Base-by-base conservation (phyloP, 352 stramenopile species). In the Phytophthora niederhauseri region DNA sequence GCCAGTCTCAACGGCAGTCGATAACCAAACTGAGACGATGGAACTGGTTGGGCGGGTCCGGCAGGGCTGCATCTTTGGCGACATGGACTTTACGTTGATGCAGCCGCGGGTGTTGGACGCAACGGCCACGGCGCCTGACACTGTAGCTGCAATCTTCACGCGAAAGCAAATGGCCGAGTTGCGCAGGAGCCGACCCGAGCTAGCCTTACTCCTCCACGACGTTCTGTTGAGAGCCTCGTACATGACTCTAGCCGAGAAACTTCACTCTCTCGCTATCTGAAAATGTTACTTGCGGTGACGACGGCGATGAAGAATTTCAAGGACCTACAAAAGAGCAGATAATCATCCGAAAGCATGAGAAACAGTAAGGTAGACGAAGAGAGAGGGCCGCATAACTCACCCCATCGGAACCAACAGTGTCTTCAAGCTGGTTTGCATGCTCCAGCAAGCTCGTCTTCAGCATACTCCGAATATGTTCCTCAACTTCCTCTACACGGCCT, bases 21-120 rank as follows among this genome's bases (percentile, higher is more conserved):
- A 76, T 26, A 49, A 20, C 6, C 48, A 53, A 24, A 49, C 6
- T 49, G 60, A 54, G n/a, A 54, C 54, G 26, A 79, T 68, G 31
- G 79, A 85, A 19, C 54, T 90, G 1, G 75, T 91, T 6, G 73
- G 82, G 1, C 81, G 76, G n/a, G 80, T 89, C 0, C 73, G 78
- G 14, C 71, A 81, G 26, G 81, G 81, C 6, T 87, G 80, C 41
- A 84, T 91, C 48, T 89, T 90, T 51, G 83, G 83, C 14, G 83
- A 91, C 45, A 81, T 91, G 77, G 83, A 89, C 60, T 91, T 85
- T 48, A 74, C 87, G 62, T 66, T 91, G 53, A 57, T 65, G 26
- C 81, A 90, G 57, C 43, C 62, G 38, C 75, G 80, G n/a, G 72
- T 77, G n/a, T 68, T 88, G 41, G 73, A 87, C 60, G 81, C 77